Conservation (phyloP, 768 basidiomycete genomes). For the Nevesoporus exiguus region DNA sequence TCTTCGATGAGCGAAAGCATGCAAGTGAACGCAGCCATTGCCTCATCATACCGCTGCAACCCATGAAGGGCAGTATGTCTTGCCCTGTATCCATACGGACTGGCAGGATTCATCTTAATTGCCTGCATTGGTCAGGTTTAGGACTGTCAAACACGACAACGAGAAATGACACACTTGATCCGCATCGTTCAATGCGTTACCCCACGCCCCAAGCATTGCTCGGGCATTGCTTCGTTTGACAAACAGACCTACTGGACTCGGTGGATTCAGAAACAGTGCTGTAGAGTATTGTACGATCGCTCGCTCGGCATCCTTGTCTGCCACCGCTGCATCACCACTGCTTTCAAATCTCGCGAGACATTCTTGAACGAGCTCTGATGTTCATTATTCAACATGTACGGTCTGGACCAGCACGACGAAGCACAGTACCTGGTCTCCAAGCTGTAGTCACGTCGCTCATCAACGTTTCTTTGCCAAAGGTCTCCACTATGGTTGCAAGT, state of each 20-base stretch:
- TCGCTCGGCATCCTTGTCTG: background rate
- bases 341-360: background rate
- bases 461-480: background rate
- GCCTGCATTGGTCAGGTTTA: background rate
- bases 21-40: background rate
- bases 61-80: conserved; percentile 1
- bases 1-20: conserved; percentile 1
- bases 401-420: background rate
- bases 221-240: conserved; percentile 4
- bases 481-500: background rate
- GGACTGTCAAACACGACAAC: accelerated
- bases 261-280: background rate
- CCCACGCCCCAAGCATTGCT: background rate
- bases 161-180: background rate
- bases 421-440: background rate
- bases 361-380: background rate
- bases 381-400: background rate
- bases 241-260: background rate
- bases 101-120: background rate
- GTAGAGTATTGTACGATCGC: conserved; percentile 1
- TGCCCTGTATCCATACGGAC: background rate
- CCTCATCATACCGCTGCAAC: background rate
- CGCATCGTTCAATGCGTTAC: conserved; percentile 11
- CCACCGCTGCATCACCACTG: background rate
- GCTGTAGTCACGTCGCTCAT: background rate